phyloP scores from a whole-genome alignment of 129 eudicot genomes.

The Artemisia annua region DNA sequence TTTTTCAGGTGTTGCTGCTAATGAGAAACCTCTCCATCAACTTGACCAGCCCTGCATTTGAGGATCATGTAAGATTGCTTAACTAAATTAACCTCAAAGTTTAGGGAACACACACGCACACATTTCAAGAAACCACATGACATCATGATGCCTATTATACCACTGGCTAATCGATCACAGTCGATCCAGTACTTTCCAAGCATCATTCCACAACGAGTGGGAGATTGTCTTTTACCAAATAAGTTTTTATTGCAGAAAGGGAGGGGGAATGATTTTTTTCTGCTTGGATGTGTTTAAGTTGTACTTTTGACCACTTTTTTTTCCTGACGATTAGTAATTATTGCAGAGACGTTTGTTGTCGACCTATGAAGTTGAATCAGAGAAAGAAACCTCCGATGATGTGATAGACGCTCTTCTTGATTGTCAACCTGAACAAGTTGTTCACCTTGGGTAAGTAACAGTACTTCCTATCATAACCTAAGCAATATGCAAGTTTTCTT shows the following conservation, averaged over 20 bases:
- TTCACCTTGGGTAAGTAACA: constrained; percentile 32
- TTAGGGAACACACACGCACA: not conserved
- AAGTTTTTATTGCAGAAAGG: constrained; percentile 4
- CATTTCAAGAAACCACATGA: too few species aligned
- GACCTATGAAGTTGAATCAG: constrained; percentile 60
- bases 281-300: not conserved
- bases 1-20: constrained; percentile 65
- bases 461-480: constrained; percentile 1
- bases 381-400: constrained; percentile 37
- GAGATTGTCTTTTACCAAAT: not conserved
- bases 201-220: not conserved
- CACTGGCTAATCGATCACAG: too few species aligned
- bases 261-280: not conserved
- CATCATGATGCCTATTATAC: too few species aligned
- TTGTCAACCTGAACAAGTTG: constrained; percentile 37
- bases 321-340: constrained; percentile 4
- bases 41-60: constrained; percentile 79
- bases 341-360: constrained; percentile 69
- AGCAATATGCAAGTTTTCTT: too few species aligned
- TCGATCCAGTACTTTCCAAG: too few species aligned
- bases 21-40: constrained; percentile 88
- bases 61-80: constrained; percentile 69
- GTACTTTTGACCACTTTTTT: constrained; percentile 2
- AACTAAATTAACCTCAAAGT: not conserved
- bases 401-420: constrained; percentile 30